Conservation (phyloP, 441 rosid genomes). For the Croton setiger region DNA sequence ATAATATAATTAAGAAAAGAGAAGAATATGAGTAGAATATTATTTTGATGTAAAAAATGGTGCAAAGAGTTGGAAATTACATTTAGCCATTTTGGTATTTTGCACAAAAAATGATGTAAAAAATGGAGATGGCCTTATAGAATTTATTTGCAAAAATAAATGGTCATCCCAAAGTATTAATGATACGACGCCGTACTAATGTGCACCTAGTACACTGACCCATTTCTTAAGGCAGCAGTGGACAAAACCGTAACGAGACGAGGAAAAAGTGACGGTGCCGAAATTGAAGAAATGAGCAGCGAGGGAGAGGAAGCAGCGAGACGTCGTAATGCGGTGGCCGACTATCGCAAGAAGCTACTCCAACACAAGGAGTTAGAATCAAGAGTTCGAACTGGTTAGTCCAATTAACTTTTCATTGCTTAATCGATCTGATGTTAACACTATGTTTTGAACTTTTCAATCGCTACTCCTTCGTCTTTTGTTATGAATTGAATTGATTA, state of each 20-base stretch:
- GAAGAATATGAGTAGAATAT: too few species aligned
- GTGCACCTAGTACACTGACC: not conserved
- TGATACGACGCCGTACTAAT: too few species aligned
- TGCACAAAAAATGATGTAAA: too few species aligned
- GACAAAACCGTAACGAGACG: not conserved
- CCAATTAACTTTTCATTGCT: not conserved
- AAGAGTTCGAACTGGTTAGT: slow-evolving; percentile 71
- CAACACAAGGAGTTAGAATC: slow-evolving; percentile 86
- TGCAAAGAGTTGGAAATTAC: too few species aligned
- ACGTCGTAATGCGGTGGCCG: slow-evolving; percentile 69
- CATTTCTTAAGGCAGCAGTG: slow-evolving; percentile 2
- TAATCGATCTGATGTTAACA: slow-evolving; percentile 5
- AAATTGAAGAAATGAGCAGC: slow-evolving; percentile 17
- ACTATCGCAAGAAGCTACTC: slow-evolving; percentile 85
- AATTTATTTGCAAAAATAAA: too few species aligned
- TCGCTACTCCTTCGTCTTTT: not conserved
- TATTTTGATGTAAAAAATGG: too few species aligned
- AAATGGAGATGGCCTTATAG: too few species aligned
- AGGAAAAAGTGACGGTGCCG: not conserved
- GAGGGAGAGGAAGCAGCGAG: slow-evolving; percentile 69
- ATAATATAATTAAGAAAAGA: too few species aligned
- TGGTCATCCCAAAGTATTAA: too few species aligned
- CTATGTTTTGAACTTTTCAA: not conserved
- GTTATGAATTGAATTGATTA: not conserved
- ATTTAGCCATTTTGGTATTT: too few species aligned